Conservation (phyloP, 2,329 filamentous ascomycete genomes). For the Xylaria hypoxylon region DNA sequence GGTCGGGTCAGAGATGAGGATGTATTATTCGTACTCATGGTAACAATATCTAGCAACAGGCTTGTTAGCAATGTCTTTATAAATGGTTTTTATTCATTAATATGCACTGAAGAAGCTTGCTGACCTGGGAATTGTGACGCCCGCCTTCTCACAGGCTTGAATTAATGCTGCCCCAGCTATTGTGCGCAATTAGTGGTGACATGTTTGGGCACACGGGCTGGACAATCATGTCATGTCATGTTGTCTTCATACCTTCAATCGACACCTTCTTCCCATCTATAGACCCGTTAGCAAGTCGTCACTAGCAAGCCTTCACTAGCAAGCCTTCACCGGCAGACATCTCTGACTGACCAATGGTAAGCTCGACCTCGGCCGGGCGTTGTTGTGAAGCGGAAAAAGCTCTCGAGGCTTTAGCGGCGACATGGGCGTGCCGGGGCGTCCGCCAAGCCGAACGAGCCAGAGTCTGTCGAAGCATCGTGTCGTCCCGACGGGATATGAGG, state of each 20-base stretch:
- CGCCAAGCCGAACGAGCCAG: slow-evolving; percentile 76
- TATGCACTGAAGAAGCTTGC: slow-evolving; percentile 41
- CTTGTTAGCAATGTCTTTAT: slow-evolving; percentile 75
- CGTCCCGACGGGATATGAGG: slow-evolving; percentile 65
- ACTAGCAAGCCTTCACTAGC: no score
- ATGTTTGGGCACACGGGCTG: not conserved
- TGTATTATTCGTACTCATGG: slow-evolving; percentile 86
- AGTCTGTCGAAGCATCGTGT: slow-evolving; percentile 76
- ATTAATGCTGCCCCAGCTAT: slow-evolving; percentile 95
- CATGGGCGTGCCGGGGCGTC: slow-evolving; percentile 66
- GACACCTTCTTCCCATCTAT: slow-evolving; percentile 98
- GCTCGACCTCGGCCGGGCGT: slow-evolving; percentile 91
- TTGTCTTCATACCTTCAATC: slow-evolving; percentile 80
- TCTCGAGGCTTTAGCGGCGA: slow-evolving; percentile 71
- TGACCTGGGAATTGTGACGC: slow-evolving; percentile 86
- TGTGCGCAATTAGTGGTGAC: slow-evolving; percentile 54
- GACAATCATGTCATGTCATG: slow-evolving; percentile 22
- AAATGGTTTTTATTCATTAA: slow-evolving; percentile 49
- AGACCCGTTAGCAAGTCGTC: slow-evolving; percentile 40
- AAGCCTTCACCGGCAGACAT: no score
- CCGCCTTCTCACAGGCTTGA: slow-evolving; percentile 98
- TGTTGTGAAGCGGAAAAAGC: slow-evolving; percentile 83
- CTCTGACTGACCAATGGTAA: slow-evolving; percentile 82
- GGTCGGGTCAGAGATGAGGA: slow-evolving; percentile 40
- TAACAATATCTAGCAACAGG: slow-evolving; percentile 77